Evolutionary conservation across 1,284 basidiomycete genomes (phyloP).

Genomic region (Ceratobasidium sp.): DNA sequence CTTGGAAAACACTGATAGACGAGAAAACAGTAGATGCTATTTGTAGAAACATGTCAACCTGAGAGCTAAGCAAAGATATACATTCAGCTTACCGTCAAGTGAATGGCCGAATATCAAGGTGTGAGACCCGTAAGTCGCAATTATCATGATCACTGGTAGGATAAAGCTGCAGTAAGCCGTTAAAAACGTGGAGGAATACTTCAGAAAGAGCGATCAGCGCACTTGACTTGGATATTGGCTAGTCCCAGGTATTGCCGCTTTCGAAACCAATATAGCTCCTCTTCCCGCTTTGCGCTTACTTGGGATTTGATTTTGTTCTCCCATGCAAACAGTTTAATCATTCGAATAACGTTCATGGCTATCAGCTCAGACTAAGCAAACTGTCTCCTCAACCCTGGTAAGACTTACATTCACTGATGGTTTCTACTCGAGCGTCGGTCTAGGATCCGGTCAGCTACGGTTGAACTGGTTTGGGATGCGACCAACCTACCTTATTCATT

Average conservation of each 20-base stretch:
- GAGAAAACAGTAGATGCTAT: conserved; percentile 42
- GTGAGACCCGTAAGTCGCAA: conserved; percentile 15
- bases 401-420: conserved; percentile 41
- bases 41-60: background rate
- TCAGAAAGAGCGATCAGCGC: conserved; percentile 24
- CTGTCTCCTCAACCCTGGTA: background rate
- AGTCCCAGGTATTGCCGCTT: conserved; percentile 55
- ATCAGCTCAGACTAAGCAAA: background rate
- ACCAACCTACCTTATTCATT: conserved; percentile 44
- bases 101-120: background rate
- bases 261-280: conserved; percentile 50
- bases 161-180: background rate
- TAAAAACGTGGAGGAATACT: background rate
- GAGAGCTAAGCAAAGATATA: background rate
- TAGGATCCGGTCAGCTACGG: background rate
- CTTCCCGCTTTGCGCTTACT: conserved; percentile 40
- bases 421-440: conserved; percentile 43
- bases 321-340: conserved; percentile 44
- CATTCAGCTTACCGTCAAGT: background rate
- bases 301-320: conserved; percentile 38
- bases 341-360: conserved; percentile 44
- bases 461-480: background rate
- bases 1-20: conserved; percentile 41
- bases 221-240: conserved; percentile 53
- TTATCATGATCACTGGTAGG: conserved; percentile 2